These are phyloP conservation scores for Emergomyces pasteurianus DNA, from an alignment of 2,329 filamentous ascomycete genomes.

Conservation along the genomic window DNA sequence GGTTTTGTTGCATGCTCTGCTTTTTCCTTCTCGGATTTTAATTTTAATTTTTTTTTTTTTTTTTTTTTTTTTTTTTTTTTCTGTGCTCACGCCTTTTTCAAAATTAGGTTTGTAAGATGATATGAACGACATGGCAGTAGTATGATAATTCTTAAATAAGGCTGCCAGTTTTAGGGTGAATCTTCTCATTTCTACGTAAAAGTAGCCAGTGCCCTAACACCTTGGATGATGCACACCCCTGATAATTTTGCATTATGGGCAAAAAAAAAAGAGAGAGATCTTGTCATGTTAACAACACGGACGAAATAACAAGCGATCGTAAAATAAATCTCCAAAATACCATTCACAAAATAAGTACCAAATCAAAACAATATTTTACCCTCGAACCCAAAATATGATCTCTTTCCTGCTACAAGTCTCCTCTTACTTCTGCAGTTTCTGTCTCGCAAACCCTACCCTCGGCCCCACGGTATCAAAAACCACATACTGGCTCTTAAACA, in stretches of 20 bases:
- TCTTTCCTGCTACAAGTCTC: neutral
- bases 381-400: neutral
- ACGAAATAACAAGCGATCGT: neutral
- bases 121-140: neutral
- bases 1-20: neutral
- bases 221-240: neutral
- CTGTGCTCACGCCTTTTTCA: neutral
- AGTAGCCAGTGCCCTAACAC: neutral
- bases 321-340: neutral
- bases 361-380: neutral
- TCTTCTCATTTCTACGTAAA: neutral
- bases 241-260: neutral
- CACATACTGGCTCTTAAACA: constrained; percentile 49
- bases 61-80: no score
- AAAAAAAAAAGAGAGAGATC: neutral
- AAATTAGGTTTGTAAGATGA: neutral
- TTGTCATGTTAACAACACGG: neutral
- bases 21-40: neutral
- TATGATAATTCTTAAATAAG: neutral
- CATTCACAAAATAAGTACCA: neutral
- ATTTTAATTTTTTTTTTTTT: no score
- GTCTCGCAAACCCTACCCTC: constrained; percentile 7
- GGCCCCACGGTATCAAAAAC: constrained; percentile 38
- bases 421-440: neutral
- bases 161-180: neutral